Percentiles rank a stretch among this genome's conserved stretches.
Evolutionary conservation across 176 grass and related monocot species (phyloP).

Genomic region (Bonia amplexicaulis): DNA sequence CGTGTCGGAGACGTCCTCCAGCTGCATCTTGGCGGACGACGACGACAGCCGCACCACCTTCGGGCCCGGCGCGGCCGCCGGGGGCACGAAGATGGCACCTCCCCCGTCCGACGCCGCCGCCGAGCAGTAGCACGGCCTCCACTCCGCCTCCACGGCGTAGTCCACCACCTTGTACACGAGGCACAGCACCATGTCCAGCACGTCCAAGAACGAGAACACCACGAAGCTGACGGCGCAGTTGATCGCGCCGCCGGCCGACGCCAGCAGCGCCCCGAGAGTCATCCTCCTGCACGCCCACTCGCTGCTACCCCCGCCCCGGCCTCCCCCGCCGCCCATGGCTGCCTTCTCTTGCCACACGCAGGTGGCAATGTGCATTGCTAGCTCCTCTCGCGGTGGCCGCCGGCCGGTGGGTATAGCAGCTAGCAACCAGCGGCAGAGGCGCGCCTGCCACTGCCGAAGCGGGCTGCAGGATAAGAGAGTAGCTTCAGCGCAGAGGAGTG

Average conservation of each 20-base stretch:
- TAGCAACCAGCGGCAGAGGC: neutral
- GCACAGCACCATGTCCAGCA: slow-evolving; percentile 84
- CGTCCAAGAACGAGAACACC: slow-evolving; percentile 84
- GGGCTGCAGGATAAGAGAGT: neutral
- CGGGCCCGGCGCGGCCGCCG: slow-evolving; percentile 6
- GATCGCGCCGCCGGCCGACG: slow-evolving; percentile 32
- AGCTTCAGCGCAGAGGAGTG: neutral
- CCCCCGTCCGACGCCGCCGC: neutral
- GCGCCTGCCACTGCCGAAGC: neutral
- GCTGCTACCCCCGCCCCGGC: neutral
- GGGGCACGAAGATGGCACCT: slow-evolving; percentile 19
- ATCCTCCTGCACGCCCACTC: neutral
- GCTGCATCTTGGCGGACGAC: slow-evolving; percentile 63
- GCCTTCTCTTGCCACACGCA: slow-evolving; percentile 42
- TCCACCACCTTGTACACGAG: slow-evolving; percentile 87
- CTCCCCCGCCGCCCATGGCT: neutral
- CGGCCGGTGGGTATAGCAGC: neutral
- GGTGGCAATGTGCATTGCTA: slow-evolving; percentile 50
- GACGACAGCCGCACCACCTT: slow-evolving; percentile 77
- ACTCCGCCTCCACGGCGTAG: slow-evolving; percentile 76
- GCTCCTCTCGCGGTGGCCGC: neutral
- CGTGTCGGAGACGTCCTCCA: slow-evolving; percentile 95
- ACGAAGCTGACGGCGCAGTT: slow-evolving; percentile 74
- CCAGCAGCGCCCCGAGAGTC: neutral
- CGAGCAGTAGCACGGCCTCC: slow-evolving; percentile 93